Evolutionary conservation across 1,284 basidiomycete genomes (phyloP).

Genomic region (Ceratobasidium papillatum): DNA sequence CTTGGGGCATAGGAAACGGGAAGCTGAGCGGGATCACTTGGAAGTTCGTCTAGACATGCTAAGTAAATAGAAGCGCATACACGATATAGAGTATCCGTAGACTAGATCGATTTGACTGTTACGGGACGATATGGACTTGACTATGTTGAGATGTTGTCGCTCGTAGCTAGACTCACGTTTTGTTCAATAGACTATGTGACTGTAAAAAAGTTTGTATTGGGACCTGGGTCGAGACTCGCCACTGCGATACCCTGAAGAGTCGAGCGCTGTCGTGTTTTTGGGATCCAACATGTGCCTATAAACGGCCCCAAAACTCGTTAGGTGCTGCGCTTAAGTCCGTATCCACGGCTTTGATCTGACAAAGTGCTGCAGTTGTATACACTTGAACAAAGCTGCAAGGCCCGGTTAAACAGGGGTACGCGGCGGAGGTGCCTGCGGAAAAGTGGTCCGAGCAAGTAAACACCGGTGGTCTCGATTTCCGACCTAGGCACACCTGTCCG

Average conservation of each 20-base stretch:
- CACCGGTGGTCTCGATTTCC: no score
- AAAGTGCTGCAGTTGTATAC: no score
- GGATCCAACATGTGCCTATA: no score
- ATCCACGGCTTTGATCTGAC: no score
- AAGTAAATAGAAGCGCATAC: background rate
- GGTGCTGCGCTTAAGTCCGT: background rate
- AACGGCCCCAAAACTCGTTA: no score
- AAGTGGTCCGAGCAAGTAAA: background rate
- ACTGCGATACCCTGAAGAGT: no score
- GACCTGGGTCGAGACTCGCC: no score
- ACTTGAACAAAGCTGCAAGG: background rate
- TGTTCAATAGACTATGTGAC: background rate
- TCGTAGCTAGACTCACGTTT: background rate
- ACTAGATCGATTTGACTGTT: background rate
- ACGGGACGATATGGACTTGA: background rate
- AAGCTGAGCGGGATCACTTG: conserved; percentile 10
- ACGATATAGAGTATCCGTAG: background rate
- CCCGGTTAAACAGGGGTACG: no score
- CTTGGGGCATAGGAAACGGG: background rate
- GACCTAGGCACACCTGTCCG: background rate
- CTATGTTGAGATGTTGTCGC: background rate
- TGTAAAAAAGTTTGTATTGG: no score
- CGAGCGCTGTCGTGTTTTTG: no score
- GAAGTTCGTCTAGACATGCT: background rate
- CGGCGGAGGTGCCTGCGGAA: background rate